phyloP scores from a whole-genome alignment of 2,329 filamentous ascomycete species.

The Colletotrichum karsti region DNA sequence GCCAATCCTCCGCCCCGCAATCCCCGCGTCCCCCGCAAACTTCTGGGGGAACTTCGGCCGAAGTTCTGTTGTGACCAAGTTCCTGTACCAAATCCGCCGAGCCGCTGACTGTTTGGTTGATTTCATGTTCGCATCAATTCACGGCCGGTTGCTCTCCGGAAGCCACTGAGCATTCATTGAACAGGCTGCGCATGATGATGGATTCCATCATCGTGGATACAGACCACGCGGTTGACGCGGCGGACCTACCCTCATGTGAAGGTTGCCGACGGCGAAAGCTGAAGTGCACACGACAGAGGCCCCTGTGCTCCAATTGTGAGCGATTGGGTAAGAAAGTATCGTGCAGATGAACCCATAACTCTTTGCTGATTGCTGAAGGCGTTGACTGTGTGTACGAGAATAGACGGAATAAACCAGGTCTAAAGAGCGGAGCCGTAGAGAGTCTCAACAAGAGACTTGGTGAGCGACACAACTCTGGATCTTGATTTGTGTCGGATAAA shows the following conservation, averaged over 20 bases:
- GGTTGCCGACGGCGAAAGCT: neutral
- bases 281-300: neutral
- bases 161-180: no score
- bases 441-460: neutral
- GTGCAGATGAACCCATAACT: no score
- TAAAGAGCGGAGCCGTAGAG: neutral
- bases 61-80: neutral
- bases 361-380: no score
- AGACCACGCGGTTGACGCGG: neutral
- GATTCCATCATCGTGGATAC: neutral
- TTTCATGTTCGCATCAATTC: neutral
- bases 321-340: neutral
- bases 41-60: neutral
- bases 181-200: no score
- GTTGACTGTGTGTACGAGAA: neutral
- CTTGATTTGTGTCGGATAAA: no score
- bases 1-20: neutral
- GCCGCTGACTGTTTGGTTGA: no score
- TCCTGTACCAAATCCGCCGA: no score
- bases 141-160: no score
- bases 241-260: neutral
- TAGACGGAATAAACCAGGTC: neutral
- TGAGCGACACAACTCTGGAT: neutral
- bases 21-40: neutral
- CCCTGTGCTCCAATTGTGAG: neutral